These are phyloP conservation scores for Aspergillus luchuensis DNA, from an alignment of 2,329 filamentous ascomycete species.

Conservation along the genomic window DNA sequence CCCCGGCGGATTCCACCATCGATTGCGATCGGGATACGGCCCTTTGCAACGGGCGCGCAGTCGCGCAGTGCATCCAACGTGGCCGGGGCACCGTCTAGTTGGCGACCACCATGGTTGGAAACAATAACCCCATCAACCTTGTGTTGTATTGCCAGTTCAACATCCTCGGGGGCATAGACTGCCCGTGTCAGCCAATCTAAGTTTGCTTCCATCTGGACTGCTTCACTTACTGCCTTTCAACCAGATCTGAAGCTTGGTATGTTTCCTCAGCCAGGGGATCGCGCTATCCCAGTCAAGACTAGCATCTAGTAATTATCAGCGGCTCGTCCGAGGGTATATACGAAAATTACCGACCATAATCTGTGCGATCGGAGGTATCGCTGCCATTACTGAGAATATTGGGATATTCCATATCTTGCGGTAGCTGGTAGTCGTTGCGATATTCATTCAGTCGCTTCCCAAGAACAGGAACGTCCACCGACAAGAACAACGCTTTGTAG, in stretches of 20 bases:
- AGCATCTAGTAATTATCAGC: constrained; percentile 31
- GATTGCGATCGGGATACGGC: constrained; percentile 36
- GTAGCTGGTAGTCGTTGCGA: constrained; percentile 55
- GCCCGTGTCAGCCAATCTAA: not conserved
- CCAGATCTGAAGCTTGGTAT: constrained; percentile 51
- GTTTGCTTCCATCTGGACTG: not conserved
- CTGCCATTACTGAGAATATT: constrained; percentile 42
- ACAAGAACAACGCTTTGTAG: constrained; percentile 58
- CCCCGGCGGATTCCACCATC: constrained; percentile 41
- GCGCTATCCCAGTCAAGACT: constrained; percentile 53
- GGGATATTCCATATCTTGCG: constrained; percentile 46
- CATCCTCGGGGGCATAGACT: constrained; percentile 39
- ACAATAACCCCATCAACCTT: constrained; percentile 40
- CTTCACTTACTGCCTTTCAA: constrained; percentile 30
- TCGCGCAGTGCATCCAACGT: constrained; percentile 40
- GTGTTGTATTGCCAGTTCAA: constrained; percentile 38
- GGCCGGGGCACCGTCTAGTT: constrained; percentile 42
- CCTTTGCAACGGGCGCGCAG: constrained; percentile 30
- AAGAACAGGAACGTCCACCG: constrained; percentile 57
- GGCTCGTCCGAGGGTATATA: not conserved
- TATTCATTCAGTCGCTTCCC: constrained; percentile 58
- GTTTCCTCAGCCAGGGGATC: constrained; percentile 52
- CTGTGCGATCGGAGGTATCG: constrained; percentile 27
- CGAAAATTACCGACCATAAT: constrained; percentile 28
- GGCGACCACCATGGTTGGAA: constrained; percentile 44